Base-by-base conservation (phyloP, 768 basidiomycete species). In the Podaxis mareebaensis region DNA sequence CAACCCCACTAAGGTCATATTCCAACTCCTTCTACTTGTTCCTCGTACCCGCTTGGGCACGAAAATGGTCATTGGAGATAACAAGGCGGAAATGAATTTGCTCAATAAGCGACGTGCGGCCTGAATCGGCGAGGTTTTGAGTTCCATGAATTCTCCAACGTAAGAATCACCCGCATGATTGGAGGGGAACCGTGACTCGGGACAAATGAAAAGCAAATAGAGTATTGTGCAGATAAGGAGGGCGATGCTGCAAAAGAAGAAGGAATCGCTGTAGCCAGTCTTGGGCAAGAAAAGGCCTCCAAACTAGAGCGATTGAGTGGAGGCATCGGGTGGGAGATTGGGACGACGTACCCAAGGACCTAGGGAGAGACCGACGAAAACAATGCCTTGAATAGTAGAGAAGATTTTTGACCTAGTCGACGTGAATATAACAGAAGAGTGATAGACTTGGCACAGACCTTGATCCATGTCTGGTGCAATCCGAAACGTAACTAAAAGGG, bases 321-420 rank as follows among this genome's bases (percentile, higher is more conserved):
- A 44, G 3, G 42, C 44, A n/a, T 17, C 28, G 3, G 33, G 33
- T 38, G 58, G 52, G 53, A 8, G 24, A 46, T 11, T 38, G 22
- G 22, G 20, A 42, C 22, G 10, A 49, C 89, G 80, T 60, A 95
- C 81, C 72, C 87, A 83, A 28, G 95, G 94, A 0, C 95, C 95
- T 1, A 86, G 68, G 0, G 94, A 86, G 60, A 95, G 80, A 4
- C 94, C 95, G 39, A 88, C 73, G 76, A 87, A 93, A 53, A 89
- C 81, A 60, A 92, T 85, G 3, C 94, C 95, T 61, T 86, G 83
- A 55, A 94, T 83, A 4, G 85, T 81, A 12, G 85, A 84, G 64
- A 87, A 88, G 49, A 87, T 81, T 57, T 72, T 81, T 13, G 82
- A 81, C 53, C 83, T 82, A 42, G 22, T 17, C 36, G 7, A 38